Evolutionary conservation across 1,139 yeast genomes (phyloP).

Genomic region (Petasospora fabianii): DNA sequence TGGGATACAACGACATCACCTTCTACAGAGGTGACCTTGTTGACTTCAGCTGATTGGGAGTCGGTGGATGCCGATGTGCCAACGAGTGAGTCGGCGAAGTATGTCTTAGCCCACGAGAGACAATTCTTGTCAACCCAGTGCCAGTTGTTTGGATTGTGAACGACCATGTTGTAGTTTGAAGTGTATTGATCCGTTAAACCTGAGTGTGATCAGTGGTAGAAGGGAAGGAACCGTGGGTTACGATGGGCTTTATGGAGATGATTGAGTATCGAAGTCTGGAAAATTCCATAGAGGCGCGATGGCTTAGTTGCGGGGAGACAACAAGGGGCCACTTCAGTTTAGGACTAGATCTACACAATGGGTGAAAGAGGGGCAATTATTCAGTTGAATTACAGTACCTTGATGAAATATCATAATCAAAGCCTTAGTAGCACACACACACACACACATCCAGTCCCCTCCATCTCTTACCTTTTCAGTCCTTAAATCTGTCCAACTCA

Average conservation of each 20-base stretch:
- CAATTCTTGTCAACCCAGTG: constrained; percentile 93
- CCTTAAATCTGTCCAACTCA: too few species aligned
- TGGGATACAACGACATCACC: constrained; percentile 98
- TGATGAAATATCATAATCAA: too few species aligned
- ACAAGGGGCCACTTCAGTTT: too few species aligned
- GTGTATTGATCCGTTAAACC: background rate
- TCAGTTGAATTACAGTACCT: too few species aligned
- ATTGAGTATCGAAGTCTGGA: background rate
- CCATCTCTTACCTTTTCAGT: too few species aligned
- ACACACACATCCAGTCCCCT: too few species aligned
- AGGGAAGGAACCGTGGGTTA: background rate
- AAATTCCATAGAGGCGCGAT: background rate
- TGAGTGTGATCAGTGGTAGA: background rate
- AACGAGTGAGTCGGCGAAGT: constrained; percentile 58
- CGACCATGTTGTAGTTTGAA: constrained; percentile 49
- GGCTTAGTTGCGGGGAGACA: too few species aligned
- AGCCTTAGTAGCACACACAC: too few species aligned
- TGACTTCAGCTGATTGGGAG: constrained; percentile 37
- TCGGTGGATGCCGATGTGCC: constrained; percentile 43
- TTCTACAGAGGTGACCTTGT: constrained; percentile 63
- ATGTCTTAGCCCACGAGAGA: constrained; percentile 80
- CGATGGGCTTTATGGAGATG: background rate
- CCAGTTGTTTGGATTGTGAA: constrained; percentile 85
- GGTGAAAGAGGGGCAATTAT: too few species aligned
- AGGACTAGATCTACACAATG: too few species aligned